Base-by-base conservation (phyloP, 345 rosid genomes). In the Punica granatum region DNA sequence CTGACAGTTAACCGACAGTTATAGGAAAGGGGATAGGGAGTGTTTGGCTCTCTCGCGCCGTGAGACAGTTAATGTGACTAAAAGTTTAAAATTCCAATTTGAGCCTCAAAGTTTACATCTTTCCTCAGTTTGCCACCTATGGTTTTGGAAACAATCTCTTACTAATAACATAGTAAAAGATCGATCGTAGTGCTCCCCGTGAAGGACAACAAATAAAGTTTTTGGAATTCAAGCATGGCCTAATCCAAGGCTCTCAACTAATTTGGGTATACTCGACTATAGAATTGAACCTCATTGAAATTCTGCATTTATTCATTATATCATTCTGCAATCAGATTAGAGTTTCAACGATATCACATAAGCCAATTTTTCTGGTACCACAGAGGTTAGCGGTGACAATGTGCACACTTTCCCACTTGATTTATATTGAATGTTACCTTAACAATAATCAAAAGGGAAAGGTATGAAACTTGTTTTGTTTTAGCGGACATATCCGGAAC, bases 1-100 rank as follows among this genome's bases (percentile, higher is more conserved):
- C 36, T 8, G 43, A 54, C 32, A 2, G 35, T 69, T 60, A 28
- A 51, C 16, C 30, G 43, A 25, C 15, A 30, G 60, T 53, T 56
- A 42, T 41, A 68, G 64, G n/a, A 42, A 39, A 35, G 37, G 33
- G 74, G 84, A 83, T 82, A 60, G 74, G 67, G 34, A 31, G 67
- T 78, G 70, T 77, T 70, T 82, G 86, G 84, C 66, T 72, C 75
- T 67, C 67, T 53, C 73, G 62, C 64, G 21, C 77, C 35, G 33
- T 9, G 2, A 13, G 69, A 63, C 43, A 31, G 4, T 23, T 26
- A 36, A 35, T 61, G 43, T 18, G 26, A 23, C 28, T 3, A 18
- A 33, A 33, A 28, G 63, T 14, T 30, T 28, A 28, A 60, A 5
- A 26, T 61, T 61, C 65, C 26, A 35, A 33, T 61, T 56, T 30